A percentile compares a stretch with the other conserved stretches of the same genome.
Conservation (phyloP, 306 rosid genomes). For the Quercus bicolor region DNA sequence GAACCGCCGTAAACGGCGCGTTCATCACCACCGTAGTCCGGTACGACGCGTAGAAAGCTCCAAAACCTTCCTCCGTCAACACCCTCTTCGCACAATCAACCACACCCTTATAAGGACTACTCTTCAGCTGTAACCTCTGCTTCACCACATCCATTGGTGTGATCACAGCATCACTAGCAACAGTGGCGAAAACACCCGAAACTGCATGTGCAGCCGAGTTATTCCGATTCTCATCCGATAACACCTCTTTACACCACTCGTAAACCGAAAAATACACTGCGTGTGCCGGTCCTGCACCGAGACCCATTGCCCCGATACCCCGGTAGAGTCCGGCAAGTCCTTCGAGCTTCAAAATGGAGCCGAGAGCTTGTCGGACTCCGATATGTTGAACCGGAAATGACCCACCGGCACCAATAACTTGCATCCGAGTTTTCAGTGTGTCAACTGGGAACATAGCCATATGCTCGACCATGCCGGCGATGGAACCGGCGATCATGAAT, state of each 20-base stretch:
- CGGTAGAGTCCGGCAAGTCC: conserved; percentile 74
- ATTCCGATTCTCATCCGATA: conserved; percentile 49
- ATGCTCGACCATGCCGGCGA: conserved; percentile 78
- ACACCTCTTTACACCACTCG: conserved; percentile 53
- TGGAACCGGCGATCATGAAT: conserved; percentile 80
- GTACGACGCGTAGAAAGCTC: conserved; percentile 73
- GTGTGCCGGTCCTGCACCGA: conserved; percentile 93
- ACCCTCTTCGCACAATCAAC: conserved; percentile 68
- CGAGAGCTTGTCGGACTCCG: conserved; percentile 58
- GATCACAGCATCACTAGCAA: conserved; percentile 74
- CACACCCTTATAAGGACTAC: conserved; percentile 71
- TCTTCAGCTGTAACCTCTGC: conserved; percentile 75
- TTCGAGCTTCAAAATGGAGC: conserved; percentile 58
- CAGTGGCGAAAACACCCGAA: conserved; percentile 74
- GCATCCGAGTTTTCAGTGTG: conserved; percentile 90
- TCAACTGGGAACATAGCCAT: conserved; percentile 94
- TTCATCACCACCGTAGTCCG: conserved; percentile 82
- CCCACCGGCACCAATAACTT: conserved; percentile 44
- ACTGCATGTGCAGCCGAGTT: conserved; percentile 57
- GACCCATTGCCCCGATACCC: conserved; percentile 85
- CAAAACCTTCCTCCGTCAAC: conserved; percentile 59
- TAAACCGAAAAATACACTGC: conserved; percentile 78
- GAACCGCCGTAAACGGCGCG: conserved; percentile 80
- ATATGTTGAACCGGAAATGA: conserved; percentile 68
- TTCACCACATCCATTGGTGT: conserved; percentile 97